Evolutionary conservation across 2,329 filamentous ascomycete species (phyloP), one percentile per base, ranked within the genome.

Genomic region (Blastomyces emzantsi): DNA sequence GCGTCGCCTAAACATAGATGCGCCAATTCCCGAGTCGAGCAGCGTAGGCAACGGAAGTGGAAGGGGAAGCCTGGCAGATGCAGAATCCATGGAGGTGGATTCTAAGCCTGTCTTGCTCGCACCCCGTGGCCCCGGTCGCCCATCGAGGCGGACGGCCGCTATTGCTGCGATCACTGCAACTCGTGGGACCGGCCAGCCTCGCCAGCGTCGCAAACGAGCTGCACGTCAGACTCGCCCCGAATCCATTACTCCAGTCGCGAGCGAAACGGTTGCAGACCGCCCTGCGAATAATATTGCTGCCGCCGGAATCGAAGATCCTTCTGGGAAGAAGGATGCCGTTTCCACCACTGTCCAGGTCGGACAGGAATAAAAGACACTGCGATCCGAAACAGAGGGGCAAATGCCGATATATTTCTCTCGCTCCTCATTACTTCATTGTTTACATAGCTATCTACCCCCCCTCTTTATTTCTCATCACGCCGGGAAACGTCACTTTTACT

Each of bases 101-200:
- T 45, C 22, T 9, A 41, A 57, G 4, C 55, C 33, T 41, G n/a
- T n/a, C 25, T 22, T 41, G 33, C 55, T 22, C 6, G 19, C 33
- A 33, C 9, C 60, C 22, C 47, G 60, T 54, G 45, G 60, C 8
- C 60, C 60, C 3, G 60, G 47, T 17, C 60, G 60, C 60, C 60
- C 60, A 43, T 39, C 60, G 5, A 61, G 25, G 43, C 28, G 49
- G 4, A 47, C 45, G 5, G 25, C 57, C 9, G 19, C 36, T 25
- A 55, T 28, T 25, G 36, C 56, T 19, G 22, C 56, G 19, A 28
- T n/a, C 17, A 25, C 41, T 30, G 41, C 57, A 60, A 60, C 15
- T 22, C 41, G 57, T 25, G 4, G 8, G 22, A 5, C 36, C 8
- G 5, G 22, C 3, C 15, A 47, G 7, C 13, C 57, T n/a, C 22